phyloP scores from a whole-genome alignment of 805 yeast genomes.

The Candida broadrunensis region DNA sequence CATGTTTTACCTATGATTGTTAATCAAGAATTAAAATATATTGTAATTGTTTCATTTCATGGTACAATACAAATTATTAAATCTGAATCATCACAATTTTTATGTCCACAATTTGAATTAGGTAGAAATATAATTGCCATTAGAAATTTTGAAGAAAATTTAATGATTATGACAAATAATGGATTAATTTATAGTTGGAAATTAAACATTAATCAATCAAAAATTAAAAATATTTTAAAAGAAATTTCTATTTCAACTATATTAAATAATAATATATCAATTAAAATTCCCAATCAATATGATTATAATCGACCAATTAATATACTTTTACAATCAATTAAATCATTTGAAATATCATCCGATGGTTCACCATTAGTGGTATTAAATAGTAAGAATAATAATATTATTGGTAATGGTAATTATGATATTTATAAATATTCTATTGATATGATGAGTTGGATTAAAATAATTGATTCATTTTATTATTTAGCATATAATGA shows the following conservation, averaged over 20 bases:
- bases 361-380: constrained; percentile 44
- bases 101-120: constrained; percentile 49
- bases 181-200: constrained; percentile 54
- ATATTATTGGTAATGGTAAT: constrained; percentile 17
- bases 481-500: constrained; percentile 14
- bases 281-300: constrained; percentile 4
- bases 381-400: constrained; percentile 22
- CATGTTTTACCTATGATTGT: constrained; percentile 41
- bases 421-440: constrained; percentile 42
- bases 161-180: constrained; percentile 47
- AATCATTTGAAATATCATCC: constrained; percentile 28
- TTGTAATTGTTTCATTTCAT: constrained; percentile 56
- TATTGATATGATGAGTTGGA: constrained; percentile 45
- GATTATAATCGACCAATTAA: background rate
- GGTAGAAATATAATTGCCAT: constrained; percentile 45
- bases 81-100: constrained; percentile 42
- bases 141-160: constrained; percentile 25
- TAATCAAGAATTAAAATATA: constrained; percentile 33
- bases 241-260: constrained; percentile 54
- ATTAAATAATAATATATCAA: constrained; percentile 31
- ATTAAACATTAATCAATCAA: constrained; percentile 20
- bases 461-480: constrained; percentile 46
- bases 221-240: constrained; percentile 28
- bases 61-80: constrained; percentile 51
- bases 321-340: background rate